Conservation (phyloP, 176 grass and related monocot genomes). For the Avena eriantha region DNA sequence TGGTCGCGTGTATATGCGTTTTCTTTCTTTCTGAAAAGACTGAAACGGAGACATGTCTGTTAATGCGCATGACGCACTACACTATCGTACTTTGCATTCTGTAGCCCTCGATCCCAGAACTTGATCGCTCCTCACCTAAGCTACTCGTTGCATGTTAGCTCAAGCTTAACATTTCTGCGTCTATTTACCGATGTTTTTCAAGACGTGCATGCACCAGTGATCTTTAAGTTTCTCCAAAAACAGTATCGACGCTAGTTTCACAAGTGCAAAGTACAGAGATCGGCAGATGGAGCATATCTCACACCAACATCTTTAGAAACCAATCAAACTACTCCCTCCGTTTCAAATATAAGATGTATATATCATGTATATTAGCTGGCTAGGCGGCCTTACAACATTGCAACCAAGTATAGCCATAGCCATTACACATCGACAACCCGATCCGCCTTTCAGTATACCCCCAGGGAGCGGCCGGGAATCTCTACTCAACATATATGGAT, state of each 20-base stretch:
- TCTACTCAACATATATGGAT: conserved; percentile 9
- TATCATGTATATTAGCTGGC: too few relatives aligned
- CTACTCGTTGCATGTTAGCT: not conserved
- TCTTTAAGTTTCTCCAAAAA: not conserved
- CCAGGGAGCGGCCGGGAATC: not conserved
- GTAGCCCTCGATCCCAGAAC: not conserved
- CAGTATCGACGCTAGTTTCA: not conserved
- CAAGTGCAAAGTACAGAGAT: not conserved
- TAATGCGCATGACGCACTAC: not conserved
- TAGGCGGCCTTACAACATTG: not conserved
- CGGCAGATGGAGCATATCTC: not conserved
- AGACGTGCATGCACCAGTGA: not conserved
- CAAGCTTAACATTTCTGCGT: not conserved
- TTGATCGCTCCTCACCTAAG: not conserved
- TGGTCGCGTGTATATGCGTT: not conserved
- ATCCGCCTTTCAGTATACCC: not conserved
- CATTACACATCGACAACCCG: not conserved
- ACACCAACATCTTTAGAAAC: conserved; percentile 9
- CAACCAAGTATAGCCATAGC: not conserved
- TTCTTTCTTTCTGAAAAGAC: not conserved
- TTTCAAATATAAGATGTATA: too few relatives aligned
- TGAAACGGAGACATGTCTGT: not conserved
- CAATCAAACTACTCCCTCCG: not conserved
- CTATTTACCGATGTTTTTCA: not conserved
- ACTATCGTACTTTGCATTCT: not conserved